These are phyloP conservation scores for Novakomyces olei DNA, from an alignment of 805 yeast species.

Conservation along the genomic window DNA sequence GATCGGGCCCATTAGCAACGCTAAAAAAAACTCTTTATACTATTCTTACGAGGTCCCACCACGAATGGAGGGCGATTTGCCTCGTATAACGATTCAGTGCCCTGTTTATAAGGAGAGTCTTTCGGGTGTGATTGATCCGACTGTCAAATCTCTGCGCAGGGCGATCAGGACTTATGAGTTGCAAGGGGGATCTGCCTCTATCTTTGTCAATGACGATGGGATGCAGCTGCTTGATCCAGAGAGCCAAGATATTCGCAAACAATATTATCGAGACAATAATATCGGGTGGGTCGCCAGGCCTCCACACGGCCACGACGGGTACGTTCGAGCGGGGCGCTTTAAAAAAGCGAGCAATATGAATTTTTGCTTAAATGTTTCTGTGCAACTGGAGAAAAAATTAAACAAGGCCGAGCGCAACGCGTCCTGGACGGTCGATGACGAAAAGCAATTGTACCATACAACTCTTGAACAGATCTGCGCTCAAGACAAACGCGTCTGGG, in stretches of 20 bases:
- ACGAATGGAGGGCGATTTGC: constrained; percentile 5
- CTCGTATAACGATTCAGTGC: constrained; percentile 8
- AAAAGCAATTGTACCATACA: constrained; percentile 5
- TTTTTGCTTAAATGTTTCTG: constrained; percentile 7
- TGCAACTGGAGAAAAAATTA: constrained; percentile 6
- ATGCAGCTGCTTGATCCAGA: constrained; percentile 7
- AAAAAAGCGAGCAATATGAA: constrained; percentile 9
- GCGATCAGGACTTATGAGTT: constrained; percentile 8
- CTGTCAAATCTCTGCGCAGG: constrained; percentile 7
- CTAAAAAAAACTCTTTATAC: constrained; percentile 5
- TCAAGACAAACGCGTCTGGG: constrained; percentile 5
- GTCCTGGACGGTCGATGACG: constrained; percentile 7
- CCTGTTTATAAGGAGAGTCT: constrained; percentile 8
- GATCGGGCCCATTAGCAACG: constrained; percentile 7
- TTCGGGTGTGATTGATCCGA: constrained; percentile 8
- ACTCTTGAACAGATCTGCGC: constrained; percentile 4
- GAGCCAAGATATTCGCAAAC: constrained; percentile 5
- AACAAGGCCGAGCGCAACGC: constrained; percentile 5
- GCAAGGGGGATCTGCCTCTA: constrained; percentile 8
- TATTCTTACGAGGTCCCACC: constrained; percentile 6
- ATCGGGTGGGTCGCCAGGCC: constrained; percentile 9
- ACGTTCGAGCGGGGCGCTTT: constrained; percentile 7
- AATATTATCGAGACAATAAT: constrained; percentile 6
- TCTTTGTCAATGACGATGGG: constrained; percentile 8
- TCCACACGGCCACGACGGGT: constrained; percentile 7